Evolutionary conservation across 768 basidiomycete species (phyloP).

Genomic region (Boletus subparvulus): DNA sequence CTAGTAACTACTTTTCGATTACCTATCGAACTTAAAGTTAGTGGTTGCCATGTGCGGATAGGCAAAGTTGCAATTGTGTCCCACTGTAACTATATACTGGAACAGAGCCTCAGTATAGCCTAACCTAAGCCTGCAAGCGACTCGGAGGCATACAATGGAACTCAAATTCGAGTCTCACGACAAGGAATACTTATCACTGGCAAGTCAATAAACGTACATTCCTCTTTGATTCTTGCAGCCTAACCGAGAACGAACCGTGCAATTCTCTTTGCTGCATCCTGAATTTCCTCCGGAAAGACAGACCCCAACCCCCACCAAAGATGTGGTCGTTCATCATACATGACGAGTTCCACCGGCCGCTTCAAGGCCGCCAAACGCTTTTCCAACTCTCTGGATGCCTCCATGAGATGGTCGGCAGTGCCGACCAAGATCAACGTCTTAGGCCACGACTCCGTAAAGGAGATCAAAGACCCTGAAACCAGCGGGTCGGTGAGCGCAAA

Average conservation of each 20-base stretch:
- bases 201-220: too few relatives aligned
- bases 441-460: slow-evolving; percentile 11
- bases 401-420: slow-evolving; percentile 7
- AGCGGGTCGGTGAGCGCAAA: neutral
- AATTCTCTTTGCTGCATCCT: neutral
- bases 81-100: too few relatives aligned
- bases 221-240: neutral
- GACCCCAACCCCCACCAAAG: slow-evolving; percentile 6
- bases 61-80: too few relatives aligned
- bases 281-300: slow-evolving; percentile 6
- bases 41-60: too few relatives aligned
- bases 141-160: too few relatives aligned
- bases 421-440: slow-evolving; percentile 15
- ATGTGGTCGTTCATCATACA: slow-evolving; percentile 13
- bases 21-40: too few relatives aligned
- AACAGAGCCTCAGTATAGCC: too few relatives aligned
- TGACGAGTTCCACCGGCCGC: slow-evolving; percentile 9
- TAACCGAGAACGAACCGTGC: neutral
- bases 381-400: slow-evolving; percentile 3
- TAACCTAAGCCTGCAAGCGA: too few relatives aligned
- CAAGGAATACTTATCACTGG: too few relatives aligned
- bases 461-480: slow-evolving; percentile 6
- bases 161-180: too few relatives aligned
- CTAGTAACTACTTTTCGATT: too few relatives aligned
- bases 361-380: neutral